Percentiles rank a stretch among this genome's conserved stretches.
Conservation (phyloP, 148 eudicot genomes). For the Fagopyrum tataricum region DNA sequence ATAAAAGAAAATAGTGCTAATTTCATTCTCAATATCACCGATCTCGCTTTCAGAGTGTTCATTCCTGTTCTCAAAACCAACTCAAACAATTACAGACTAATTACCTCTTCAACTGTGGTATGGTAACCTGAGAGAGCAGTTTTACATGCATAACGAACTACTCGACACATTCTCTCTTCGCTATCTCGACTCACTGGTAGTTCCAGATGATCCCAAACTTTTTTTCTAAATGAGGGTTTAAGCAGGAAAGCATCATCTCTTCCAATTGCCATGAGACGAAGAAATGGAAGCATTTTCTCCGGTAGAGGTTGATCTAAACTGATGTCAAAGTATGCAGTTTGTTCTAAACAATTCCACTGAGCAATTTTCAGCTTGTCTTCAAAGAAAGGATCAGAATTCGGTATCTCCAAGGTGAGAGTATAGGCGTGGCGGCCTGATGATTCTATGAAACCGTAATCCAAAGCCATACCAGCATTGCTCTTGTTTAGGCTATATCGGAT, state of each 20-base stretch:
- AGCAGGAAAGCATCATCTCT: constrained; percentile 82
- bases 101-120: constrained; percentile 82
- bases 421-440: constrained; percentile 56
- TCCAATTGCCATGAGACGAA: constrained; percentile 75
- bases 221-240: constrained; percentile 74
- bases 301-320: constrained; percentile 65
- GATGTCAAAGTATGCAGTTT: constrained; percentile 80
- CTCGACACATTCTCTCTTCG: constrained; percentile 80
- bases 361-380: constrained; percentile 95
- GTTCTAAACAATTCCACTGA: constrained; percentile 67
- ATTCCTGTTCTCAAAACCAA: background rate
- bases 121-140: constrained; percentile 69
- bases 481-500: constrained; percentile 83
- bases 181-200: constrained; percentile 72
- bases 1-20: background rate
- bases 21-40: background rate
- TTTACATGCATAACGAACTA: constrained; percentile 62
- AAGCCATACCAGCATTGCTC: constrained; percentile 88
- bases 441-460: constrained; percentile 91
- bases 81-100: background rate
- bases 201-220: constrained; percentile 71
- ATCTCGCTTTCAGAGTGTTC: background rate
- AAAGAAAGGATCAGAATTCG: constrained; percentile 68
- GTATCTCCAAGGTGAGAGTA: constrained; percentile 77
- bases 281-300: constrained; percentile 60